phyloP scores from a whole-genome alignment of 2,329 filamentous ascomycete genomes.

The Ophiostoma sp. region DNA sequence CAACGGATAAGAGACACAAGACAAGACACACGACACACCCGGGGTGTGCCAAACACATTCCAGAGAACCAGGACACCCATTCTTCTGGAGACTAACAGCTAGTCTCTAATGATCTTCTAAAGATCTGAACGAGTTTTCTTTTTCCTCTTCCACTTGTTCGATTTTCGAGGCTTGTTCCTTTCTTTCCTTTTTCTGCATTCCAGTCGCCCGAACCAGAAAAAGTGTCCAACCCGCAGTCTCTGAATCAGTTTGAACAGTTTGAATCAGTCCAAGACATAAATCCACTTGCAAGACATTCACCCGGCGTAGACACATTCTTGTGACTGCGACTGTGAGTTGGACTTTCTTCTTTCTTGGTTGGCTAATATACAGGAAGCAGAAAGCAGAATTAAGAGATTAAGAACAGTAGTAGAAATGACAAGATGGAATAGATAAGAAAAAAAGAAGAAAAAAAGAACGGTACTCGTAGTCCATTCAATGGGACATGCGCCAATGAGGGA shows the following conservation, averaged over 20 bases:
- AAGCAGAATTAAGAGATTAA: not conserved
- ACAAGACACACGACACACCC: not conserved
- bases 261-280: not conserved
- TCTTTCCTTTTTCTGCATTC: conserved; percentile 13
- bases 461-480: not conserved
- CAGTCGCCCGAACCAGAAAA: not conserved
- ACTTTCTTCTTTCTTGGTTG: conserved; percentile 10
- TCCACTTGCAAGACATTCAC: conserved; percentile 4
- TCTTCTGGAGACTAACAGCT: not conserved
- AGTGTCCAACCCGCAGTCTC: not conserved
- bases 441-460: not conserved
- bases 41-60: not conserved
- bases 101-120: not conserved
- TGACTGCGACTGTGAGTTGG: not conserved
- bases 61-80: not conserved
- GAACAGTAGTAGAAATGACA: not conserved
- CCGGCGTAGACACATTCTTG: conserved; percentile 4
- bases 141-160: not conserved
- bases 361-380: conserved; percentile 6
- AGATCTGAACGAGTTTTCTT: not conserved
- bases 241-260: not conserved
- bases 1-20: not conserved
- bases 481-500: not conserved
- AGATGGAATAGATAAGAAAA: not conserved
- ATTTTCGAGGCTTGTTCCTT: not conserved